Percentiles rank a stretch among this genome's conserved stretches.
Conservation (phyloP, 805 yeast species). For the Cyberlindnera euphorbiiphila region DNA sequence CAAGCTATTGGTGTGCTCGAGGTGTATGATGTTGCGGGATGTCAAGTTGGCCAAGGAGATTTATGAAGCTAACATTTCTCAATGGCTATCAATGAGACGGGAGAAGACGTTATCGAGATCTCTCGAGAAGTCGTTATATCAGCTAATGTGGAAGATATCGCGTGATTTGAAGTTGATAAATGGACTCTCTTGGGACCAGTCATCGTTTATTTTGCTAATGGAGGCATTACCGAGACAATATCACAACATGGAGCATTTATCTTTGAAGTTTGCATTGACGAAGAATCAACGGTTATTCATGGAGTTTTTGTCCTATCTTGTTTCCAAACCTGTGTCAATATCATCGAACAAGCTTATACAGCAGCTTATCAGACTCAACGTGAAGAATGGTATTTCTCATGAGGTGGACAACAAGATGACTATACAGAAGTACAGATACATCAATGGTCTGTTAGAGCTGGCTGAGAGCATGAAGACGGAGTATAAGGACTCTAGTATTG, state of each 20-base stretch:
- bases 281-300: conserved; percentile 11
- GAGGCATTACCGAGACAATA: conserved; percentile 20
- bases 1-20: conserved; percentile 13
- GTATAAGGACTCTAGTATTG: conserved; percentile 3
- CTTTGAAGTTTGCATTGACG: conserved; percentile 3
- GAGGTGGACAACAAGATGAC: conserved; percentile 16
- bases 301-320: conserved; percentile 9
- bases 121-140: conserved; percentile 17
- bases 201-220: conserved; percentile 10
- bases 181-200: background rate
- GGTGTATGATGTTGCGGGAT: conserved; percentile 11
- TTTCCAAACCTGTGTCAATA: conserved; percentile 4
- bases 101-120: conserved; percentile 4
- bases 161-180: conserved; percentile 6
- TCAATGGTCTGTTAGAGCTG: conserved; percentile 13
- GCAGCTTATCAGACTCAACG: conserved; percentile 9
- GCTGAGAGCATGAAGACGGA: conserved; percentile 7
- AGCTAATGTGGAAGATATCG: conserved; percentile 15
- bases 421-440: conserved; percentile 16
- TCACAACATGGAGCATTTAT: conserved; percentile 3
- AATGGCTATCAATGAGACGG: conserved; percentile 10
- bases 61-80: conserved; percentile 4
- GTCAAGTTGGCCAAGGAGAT: conserved; percentile 10
- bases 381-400: conserved; percentile 4
- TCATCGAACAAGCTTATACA: conserved; percentile 12